A percentile compares a stretch with the other conserved stretches of the same genome.
phyloP scores from a whole-genome alignment of 1,284 basidiomycete species.

The Irpex lacteus region DNA sequence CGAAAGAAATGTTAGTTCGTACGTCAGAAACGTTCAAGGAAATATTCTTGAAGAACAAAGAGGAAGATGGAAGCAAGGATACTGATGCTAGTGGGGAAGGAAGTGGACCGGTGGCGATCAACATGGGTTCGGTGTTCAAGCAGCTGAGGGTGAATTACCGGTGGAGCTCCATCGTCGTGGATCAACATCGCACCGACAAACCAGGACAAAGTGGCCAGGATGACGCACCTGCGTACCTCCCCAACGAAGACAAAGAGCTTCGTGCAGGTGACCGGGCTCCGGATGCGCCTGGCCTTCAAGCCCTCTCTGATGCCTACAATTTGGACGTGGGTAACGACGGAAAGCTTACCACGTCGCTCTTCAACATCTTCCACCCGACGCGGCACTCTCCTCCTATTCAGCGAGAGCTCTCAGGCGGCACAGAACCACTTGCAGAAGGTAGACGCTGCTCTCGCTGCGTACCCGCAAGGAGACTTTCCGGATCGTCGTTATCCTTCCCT shows the following conservation, averaged over 20 bases:
- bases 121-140: not conserved
- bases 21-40: not conserved
- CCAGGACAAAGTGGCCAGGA: slow-evolving; percentile 10
- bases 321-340: not conserved
- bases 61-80: not conserved
- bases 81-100: not conserved
- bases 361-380: slow-evolving; percentile 15
- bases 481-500: slow-evolving; percentile 9
- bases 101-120: no score
- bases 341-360: slow-evolving; percentile 14
- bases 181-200: slow-evolving; percentile 15
- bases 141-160: slow-evolving; percentile 37
- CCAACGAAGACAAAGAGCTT: slow-evolving; percentile 16
- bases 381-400: slow-evolving; percentile 23
- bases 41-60: not conserved
- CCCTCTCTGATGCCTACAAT: not conserved
- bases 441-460: not conserved
- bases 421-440: not conserved
- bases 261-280: slow-evolving; percentile 30
- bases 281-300: slow-evolving; percentile 32
- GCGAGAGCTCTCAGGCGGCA: not conserved
- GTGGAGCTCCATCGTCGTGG: slow-evolving; percentile 28
- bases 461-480: slow-evolving; percentile 3
- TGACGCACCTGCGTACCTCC: slow-evolving; percentile 1
- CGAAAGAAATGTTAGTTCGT: slow-evolving; percentile 20